Percentiles rank a stretch among this genome's conserved stretches.
phyloP scores from a whole-genome alignment of 2,329 filamentous ascomycete species.

The Claviceps spartinae region DNA sequence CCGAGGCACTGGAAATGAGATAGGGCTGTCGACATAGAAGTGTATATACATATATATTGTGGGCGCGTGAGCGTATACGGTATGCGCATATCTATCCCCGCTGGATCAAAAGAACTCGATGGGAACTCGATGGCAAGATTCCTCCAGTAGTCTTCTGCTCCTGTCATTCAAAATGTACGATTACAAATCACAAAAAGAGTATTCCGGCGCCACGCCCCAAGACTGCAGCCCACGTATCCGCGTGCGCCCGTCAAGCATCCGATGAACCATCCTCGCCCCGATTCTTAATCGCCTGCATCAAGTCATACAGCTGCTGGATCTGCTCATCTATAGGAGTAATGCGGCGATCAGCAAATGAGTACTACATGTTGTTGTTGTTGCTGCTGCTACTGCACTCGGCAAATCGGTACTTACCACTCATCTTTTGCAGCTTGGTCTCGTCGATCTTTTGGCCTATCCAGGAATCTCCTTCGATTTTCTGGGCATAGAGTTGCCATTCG shows the following conservation, averaged over 20 bases:
- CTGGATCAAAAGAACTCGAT: no score
- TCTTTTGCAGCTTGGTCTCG: conserved; percentile 69
- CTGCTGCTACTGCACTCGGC: background rate
- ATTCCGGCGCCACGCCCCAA: background rate
- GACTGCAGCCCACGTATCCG: background rate
- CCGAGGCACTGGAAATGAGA: conserved; percentile 28
- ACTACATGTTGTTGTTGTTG: no score
- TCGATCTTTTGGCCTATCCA: conserved; percentile 84
- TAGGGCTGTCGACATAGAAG: background rate
- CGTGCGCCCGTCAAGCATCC: conserved; percentile 10
- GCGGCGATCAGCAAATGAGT: background rate
- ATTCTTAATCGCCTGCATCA: conserved; percentile 68
- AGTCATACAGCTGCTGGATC: conserved; percentile 81
- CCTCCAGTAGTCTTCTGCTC: no score
- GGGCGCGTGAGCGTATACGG: background rate
- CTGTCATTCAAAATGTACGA: no score
- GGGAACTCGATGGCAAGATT: no score
- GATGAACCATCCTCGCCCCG: conserved; percentile 15
- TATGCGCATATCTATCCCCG: background rate
- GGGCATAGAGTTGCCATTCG: conserved; percentile 92
- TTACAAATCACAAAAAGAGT: background rate
- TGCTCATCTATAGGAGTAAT: conserved; percentile 57
- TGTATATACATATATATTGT: background rate
- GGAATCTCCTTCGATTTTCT: conserved; percentile 73
- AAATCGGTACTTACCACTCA: conserved; percentile 58